Evolutionary conservation across 2,329 filamentous ascomycete species (phyloP), one percentile per base, ranked within the genome.

Genomic region (Fusarium sp.): DNA sequence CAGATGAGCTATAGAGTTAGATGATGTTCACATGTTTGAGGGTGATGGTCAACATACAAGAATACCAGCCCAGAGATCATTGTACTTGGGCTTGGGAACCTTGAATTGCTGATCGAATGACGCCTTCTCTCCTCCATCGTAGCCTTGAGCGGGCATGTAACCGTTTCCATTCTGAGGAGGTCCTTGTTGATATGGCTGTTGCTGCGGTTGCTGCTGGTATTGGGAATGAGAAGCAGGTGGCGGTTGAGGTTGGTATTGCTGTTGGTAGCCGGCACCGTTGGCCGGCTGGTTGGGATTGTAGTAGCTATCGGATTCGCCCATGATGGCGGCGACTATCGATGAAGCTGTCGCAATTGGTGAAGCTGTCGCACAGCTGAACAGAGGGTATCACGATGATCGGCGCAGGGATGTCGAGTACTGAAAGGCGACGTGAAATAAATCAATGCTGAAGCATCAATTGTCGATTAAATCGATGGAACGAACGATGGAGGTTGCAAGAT

Each of bases 41-140:
- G 6, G 11, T n/a, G 18, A 54, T 2, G 6, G 50, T 33, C 27
- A 54, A 31, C 87, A 18, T 82, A 93, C 92, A 80, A 98, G 85
- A 45, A 97, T 85, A 5, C 93, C 95, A 5, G 95, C 95, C 96
- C 95, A 98, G 29, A 94, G 81, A 81, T 98, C 96, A 79, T 98
- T 94, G 84, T 89, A 98, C 82, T 96, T 97, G n/a, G 95, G 95
- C 73, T 86, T 92, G 61, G 94, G 90, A 62, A 98, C 83, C 83
- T 92, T 92, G 87, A 98, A 98, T 2, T 92, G 90, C 79, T 98
- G 89, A 22, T 96, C 91, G 80, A 97, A 98, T 33, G 84, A 85
- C 37, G 85, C 84, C 80, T 90, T 90, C 71, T 88, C 86, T 63
- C 80, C 80, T 64, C 80, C 80, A 33, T 82, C 82, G 48, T 83